Conservation (phyloP, 116 monocot genomes). For the Zostera marina region DNA sequence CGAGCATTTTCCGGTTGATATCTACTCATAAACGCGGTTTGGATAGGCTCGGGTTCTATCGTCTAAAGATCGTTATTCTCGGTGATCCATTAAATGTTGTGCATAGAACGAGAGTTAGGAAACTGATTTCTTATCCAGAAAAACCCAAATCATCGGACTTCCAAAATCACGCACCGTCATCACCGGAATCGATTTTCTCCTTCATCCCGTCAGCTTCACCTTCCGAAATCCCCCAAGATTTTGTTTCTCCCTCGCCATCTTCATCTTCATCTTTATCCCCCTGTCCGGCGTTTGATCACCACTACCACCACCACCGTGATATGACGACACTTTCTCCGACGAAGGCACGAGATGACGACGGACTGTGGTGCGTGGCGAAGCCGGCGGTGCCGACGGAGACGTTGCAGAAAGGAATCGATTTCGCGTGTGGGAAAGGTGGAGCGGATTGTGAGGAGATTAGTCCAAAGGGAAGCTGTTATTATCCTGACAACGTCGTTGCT, state of each 20-base stretch:
- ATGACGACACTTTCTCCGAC: no score
- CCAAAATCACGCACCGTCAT: background rate
- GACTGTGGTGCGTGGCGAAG: conserved; percentile 59
- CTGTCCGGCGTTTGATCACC: conserved; percentile 11
- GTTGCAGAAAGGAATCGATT: conserved; percentile 49
- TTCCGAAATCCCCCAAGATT: conserved; percentile 14
- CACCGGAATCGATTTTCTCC: conserved; percentile 13
- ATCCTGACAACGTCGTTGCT: conserved; percentile 37
- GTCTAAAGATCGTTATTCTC: conserved; percentile 1
- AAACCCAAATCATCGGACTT: conserved; percentile 1
- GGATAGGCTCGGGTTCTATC: conserved; percentile 5
- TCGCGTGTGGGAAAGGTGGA: conserved; percentile 46
- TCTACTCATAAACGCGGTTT: conserved; percentile 9
- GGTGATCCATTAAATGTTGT: background rate
- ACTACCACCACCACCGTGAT: no score
- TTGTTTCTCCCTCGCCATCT: background rate
- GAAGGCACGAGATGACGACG: background rate
- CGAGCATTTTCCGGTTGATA: background rate
- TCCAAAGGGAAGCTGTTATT: conserved; percentile 28
- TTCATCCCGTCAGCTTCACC: conserved; percentile 31
- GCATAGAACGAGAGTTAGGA: conserved; percentile 6
- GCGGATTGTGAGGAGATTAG: conserved; percentile 44
- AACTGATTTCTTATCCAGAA: conserved; percentile 6
- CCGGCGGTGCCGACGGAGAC: conserved; percentile 25
- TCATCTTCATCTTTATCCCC: background rate